Percentiles rank a stretch among this genome's conserved stretches.
Evolutionary conservation across 2,329 filamentous ascomycete species (phyloP).

Genomic region (Ustilaginoidea virens): DNA sequence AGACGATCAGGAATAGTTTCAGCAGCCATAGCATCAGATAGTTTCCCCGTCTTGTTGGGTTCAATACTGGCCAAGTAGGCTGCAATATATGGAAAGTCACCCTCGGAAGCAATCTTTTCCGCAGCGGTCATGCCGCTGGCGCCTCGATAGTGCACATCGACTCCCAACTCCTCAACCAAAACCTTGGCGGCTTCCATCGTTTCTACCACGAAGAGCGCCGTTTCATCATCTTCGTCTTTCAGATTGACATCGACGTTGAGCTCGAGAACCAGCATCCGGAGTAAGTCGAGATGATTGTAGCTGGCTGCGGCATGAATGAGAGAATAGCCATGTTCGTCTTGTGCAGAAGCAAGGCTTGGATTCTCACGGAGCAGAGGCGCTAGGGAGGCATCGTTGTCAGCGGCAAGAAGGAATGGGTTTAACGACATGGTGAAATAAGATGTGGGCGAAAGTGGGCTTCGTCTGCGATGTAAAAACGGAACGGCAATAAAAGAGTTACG

Average conservation of each 20-base stretch:
- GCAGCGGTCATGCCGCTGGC: conserved; percentile 64
- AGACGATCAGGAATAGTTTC: conserved; percentile 22
- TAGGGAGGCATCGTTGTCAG: conserved; percentile 63
- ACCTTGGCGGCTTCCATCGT: conserved; percentile 61
- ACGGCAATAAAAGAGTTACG: no score
- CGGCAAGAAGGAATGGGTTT: conserved; percentile 62
- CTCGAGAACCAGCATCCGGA: conserved; percentile 59
- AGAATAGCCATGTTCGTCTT: conserved; percentile 89
- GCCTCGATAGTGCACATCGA: conserved; percentile 50
- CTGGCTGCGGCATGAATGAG: conserved; percentile 85
- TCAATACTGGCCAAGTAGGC: conserved; percentile 44
- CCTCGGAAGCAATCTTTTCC: conserved; percentile 67
- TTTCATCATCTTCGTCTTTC: conserved; percentile 82
- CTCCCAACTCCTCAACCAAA: conserved; percentile 68
- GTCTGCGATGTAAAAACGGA: no score
- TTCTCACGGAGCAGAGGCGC: conserved; percentile 59
- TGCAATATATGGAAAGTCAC: conserved; percentile 60
- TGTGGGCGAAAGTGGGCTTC: no score
- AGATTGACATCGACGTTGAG: conserved; percentile 69
- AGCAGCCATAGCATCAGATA: conserved; percentile 15
- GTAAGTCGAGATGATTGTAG: conserved; percentile 73
- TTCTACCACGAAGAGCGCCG: conserved; percentile 87
- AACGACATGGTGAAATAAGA: conserved; percentile 11
- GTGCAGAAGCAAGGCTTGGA: conserved; percentile 59
- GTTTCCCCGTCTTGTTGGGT: conserved; percentile 10